Evolutionary conservation across 106 monocot genomes (phyloP).

Genomic region (Apostasia shenzhenica): DNA sequence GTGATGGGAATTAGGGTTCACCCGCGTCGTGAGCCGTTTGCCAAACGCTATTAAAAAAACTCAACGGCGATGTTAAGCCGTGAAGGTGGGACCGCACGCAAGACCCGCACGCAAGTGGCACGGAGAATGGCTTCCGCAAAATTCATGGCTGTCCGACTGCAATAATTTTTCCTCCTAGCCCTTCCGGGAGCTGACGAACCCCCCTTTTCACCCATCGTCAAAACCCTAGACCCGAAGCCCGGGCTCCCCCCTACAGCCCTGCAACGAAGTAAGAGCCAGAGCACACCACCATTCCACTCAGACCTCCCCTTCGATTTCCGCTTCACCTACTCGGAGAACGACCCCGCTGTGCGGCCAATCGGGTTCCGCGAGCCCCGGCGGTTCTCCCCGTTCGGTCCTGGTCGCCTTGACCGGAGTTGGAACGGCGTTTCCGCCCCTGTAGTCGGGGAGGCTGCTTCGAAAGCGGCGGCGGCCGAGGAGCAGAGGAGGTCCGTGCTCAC

Average conservation of each 20-base stretch:
- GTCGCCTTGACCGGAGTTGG: constrained; percentile 77
- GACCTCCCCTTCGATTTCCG: constrained; percentile 91
- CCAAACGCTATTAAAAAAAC: no score
- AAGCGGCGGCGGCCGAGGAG: constrained; percentile 1
- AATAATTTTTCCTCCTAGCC: no score
- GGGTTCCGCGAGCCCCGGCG: constrained; percentile 77
- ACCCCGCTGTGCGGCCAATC: constrained; percentile 45
- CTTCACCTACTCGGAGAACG: constrained; percentile 85
- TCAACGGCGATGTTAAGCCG: no score
- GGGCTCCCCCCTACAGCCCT: neutral
- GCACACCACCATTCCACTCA: constrained; percentile 28
- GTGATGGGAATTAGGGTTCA: no score
- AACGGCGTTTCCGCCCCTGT: constrained; percentile 52
- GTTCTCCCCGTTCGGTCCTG: constrained; percentile 92
- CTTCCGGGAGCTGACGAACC: constrained; percentile 38
- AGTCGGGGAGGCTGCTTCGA: constrained; percentile 2
- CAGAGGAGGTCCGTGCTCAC: constrained; percentile 33
- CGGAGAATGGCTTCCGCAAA: no score
- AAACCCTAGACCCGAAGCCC: constrained; percentile 1
- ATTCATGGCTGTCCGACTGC: no score
- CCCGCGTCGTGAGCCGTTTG: no score
- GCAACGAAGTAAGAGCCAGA: neutral
- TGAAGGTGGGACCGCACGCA: no score
- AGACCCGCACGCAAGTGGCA: no score
- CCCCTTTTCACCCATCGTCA: constrained; percentile 27